Evolutionary conservation across 2,329 filamentous ascomycete species (phyloP), one percentile per base, ranked within the genome.

Genomic region (Botryotinia narcissicola): DNA sequence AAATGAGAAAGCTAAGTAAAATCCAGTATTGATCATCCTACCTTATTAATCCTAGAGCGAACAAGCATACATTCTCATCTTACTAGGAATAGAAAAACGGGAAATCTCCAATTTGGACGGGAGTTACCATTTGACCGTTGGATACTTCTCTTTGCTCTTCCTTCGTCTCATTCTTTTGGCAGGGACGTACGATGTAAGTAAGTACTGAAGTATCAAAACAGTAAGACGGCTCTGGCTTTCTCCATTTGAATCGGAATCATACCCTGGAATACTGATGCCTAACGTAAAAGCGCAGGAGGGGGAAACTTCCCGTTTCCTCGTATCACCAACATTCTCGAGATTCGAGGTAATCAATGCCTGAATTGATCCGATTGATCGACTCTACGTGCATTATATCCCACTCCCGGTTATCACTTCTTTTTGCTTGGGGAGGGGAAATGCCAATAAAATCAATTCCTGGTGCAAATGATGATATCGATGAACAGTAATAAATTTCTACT

Each of bases 341-440:
- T 22, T 46, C 3, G 22, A 46, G 29, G 51, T 35, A 35, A 46
- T 64, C 29, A 64, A 35, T 25, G 29, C 42, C 35, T 68, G 64
- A 22, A 57, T 22, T 57, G 46, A 57, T 68, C 64, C 64, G 64
- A 68, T 68, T 68, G 64, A 68, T 57, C 64, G 63, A 8, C 35
- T 68, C 16, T 57, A 35, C 46, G 8, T 22, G 64, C 32, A 12
- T 40, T 7, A 29, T 57, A 25, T 37, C 46, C 64, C 35, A 20
- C 51, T 35, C 25, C 12, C 7, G 25, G 42, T 22, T 54, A 14
- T 22, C 20, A 29, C 4, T n/a, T 51, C 48, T 51, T n/a, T n/a
- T 54, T 8, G 14, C 16, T 54, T 29, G 51, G 51, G 51, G n/a
- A 32, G 40, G 44, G n/a, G 6, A 35, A 14, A 66, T 35, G 32